Evolutionary conservation across 148 eudicot species (phyloP), one percentile per base, ranked within the genome.

Genomic region (Nepenthes gracilis): DNA sequence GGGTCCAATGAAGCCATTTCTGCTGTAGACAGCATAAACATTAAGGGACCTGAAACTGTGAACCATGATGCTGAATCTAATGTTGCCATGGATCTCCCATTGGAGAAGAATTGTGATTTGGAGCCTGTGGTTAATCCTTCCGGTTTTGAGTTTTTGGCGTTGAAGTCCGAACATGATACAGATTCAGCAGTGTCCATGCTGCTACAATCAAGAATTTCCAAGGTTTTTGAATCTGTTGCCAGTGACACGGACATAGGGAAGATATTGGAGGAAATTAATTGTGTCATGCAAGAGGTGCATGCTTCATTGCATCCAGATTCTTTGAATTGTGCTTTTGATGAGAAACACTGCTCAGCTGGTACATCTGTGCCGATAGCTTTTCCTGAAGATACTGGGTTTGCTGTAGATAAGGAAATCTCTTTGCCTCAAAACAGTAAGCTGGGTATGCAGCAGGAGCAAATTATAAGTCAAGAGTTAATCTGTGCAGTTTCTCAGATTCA

Each of bases 401-500:
- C 62, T 13, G 59, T 69, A 33, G 75, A 67, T 47, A 78, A 76
- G 74, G 88, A 80, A 62, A 69, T 74, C 32, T 62, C 64, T 47
- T 57, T 80, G 65, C 61, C 81, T 54, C 65, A 61, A 68, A 76
- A 72, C 61, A 65, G 59, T 33, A 62, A 66, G 35, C 62, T 53
- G 13, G 53, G 61, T 49, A 40, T 54, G 69, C 56, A 45, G 70
- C 67, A 36, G 52, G 59, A 47, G 49, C 33, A 43, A 49, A 14
- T 54, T 11, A 36, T 79, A 33, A 71, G 67, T 58, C 62, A 78
- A 67, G 86, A 86, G 54, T 55, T 84, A 51, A 71, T 54, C 57
- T 73, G 64, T 35, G 80, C 96, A 15, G 65, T 89, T 36, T 84
- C 95, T 56, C 69, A 79, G 54, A 83, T 89, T 64, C 76, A 78